A percentile compares a stretch with the other conserved stretches of the same genome.
Conservation (phyloP, 306 rosid genomes). For the Comarum palustre region DNA sequence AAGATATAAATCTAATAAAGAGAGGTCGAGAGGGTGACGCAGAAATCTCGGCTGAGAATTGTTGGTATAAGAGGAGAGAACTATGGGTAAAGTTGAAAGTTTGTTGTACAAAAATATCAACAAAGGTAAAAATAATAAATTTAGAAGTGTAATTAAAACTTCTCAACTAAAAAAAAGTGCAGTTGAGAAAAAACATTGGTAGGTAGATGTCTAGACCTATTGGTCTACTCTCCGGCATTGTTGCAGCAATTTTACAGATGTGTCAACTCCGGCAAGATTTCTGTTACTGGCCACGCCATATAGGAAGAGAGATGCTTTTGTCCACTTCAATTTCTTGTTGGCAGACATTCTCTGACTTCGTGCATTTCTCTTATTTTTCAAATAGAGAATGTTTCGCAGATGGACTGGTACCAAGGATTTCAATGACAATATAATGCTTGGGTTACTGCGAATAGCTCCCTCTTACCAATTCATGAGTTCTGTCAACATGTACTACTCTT, state of each 20-base stretch:
- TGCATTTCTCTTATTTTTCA: not conserved
- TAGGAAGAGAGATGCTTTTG: not conserved
- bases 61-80: too few relatives aligned
- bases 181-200: too few relatives aligned
- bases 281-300: not conserved
- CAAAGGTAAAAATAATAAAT: too few relatives aligned
- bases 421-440: not conserved
- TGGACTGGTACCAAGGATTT: not conserved
- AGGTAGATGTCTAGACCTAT: too few relatives aligned
- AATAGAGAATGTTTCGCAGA: not conserved
- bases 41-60: too few relatives aligned
- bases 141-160: too few relatives aligned
- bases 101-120: too few relatives aligned
- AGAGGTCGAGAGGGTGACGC: too few relatives aligned
- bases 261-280: not conserved
- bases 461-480: not conserved
- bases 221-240: too few relatives aligned
- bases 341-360: not conserved
- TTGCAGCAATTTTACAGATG: not conserved
- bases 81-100: too few relatives aligned
- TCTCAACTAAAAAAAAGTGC: too few relatives aligned
- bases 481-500: not conserved
- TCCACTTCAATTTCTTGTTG: not conserved
- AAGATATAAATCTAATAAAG: too few relatives aligned
- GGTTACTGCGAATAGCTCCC: not conserved